A percentile compares a stretch with the other conserved stretches of the same genome.
phyloP scores from a whole-genome alignment of 805 yeast genomes.

The Ogataea sp. region DNA sequence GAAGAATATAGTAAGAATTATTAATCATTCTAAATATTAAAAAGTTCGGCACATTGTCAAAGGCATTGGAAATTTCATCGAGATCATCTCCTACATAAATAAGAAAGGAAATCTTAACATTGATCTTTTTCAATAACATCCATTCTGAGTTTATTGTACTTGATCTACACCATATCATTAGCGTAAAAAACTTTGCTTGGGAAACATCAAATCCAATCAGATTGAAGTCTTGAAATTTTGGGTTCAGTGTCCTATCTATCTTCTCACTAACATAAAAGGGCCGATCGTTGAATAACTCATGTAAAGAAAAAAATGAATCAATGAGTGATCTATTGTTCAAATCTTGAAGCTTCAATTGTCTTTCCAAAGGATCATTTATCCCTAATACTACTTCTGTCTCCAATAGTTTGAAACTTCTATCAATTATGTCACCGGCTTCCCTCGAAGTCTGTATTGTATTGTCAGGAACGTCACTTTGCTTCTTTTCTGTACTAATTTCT shows the following conservation, averaged over 20 bases:
- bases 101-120: conserved; percentile 22
- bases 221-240: conserved; percentile 22
- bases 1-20: conserved; percentile 24
- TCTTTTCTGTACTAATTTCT: not conserved
- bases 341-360: conserved; percentile 22
- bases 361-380: conserved; percentile 12
- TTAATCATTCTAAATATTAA: conserved; percentile 20
- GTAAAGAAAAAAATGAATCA: conserved; percentile 29
- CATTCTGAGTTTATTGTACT: conserved; percentile 8
- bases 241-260: conserved; percentile 17
- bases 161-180: conserved; percentile 14
- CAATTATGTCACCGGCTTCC: conserved; percentile 8
- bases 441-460: not conserved
- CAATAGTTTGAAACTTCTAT: not conserved
- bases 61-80: conserved; percentile 10
- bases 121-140: conserved; percentile 16
- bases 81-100: conserved; percentile 24
- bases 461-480: not conserved
- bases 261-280: conserved; percentile 30
- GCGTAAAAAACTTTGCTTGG: conserved; percentile 4
- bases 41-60: conserved; percentile 14
- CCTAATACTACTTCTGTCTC: conserved; percentile 5
- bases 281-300: conserved; percentile 15
- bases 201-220: conserved; percentile 5
- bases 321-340: conserved; percentile 20